Evolutionary conservation across 306 rosid genomes (phyloP), one percentile per base, ranked within the genome.

Genomic region (Sindora glabra): DNA sequence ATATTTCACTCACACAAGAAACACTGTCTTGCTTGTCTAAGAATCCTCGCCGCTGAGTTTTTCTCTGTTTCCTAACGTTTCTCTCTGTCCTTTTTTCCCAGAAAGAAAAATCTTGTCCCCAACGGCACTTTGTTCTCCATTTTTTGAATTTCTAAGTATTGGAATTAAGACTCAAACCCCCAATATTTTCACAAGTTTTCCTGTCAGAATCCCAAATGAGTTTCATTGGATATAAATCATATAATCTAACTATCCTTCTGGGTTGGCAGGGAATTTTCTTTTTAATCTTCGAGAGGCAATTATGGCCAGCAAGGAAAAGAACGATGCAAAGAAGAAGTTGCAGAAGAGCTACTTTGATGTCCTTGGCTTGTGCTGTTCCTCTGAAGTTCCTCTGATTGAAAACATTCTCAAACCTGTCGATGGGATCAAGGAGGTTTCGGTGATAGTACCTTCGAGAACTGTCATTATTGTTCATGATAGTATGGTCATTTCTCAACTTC

Each of bases 291-390:
- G 25, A 14, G 46, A 3, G 39, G 21, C 2, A 17, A 16, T 8
- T 1, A 87, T 83, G 86, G 72, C 60, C 51, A 36, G 46, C 5
- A 51, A 59, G 40, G 74, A 61, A 25, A 55, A 65, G 25, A 58
- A 10, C 14, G 60, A 45, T 48, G 34, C 29, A 19, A 65, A 4
- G 39, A 81, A 67, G 40, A 74, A 51, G 68, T n/a, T 80, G 50
- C 83, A 89, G 71, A 89, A 76, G 42, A 94, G 86, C 72, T 86
- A 94, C 56, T 89, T 89, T 41, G 97, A 94, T 39, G 99, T 94
- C 33, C 10, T 94, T 62, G 99, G 99, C 0, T 23, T 94, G 18
- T 94, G 99, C 32, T 94, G 99, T 18, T 78, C 99, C 0, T 94
- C 99, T 0, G 99, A 94, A 62, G 85, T 89, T 1, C 89, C 95